Evolutionary conservation across 2,329 filamentous ascomycete genomes (phyloP), one percentile per base, ranked within the genome.

Genomic region (Epichloe typhina): DNA sequence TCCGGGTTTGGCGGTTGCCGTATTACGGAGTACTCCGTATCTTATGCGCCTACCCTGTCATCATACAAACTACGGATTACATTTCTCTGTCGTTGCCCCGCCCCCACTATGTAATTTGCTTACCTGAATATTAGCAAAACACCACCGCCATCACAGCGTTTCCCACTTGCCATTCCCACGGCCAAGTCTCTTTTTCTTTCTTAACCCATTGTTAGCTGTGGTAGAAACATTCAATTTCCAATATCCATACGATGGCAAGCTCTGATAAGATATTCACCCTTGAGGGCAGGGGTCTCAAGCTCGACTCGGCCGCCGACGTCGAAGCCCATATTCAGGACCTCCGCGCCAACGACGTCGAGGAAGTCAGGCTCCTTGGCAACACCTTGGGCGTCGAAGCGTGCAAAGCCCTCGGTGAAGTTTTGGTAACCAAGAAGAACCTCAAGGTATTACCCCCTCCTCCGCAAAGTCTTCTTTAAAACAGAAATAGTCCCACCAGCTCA

Each of bases 341-440:
- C 54, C 74, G 80, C 55, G 79, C 81, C 52, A 84, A 82, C 70
- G 70, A 89, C 61, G 77, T 94, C 52, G 88, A 94, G 64, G 89
- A 96, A 68, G 82, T 98, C 58, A 81, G 81, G 58, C 76, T 98
- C 45, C 76, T 88, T 51, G 93, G 91, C 55, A 98, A 98, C 73
- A 97, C 93, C 2, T 74, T 97, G 48, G 93, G 93, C 49, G 82
- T 96, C 50, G 86, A 83, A 46, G 93, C 93, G 46, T 94, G 86
- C 65, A 83, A 90, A 68, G 82, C 83, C 35, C 80, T 98, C 43
- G 90, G 88, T 43, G 81, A 88, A 59, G 83, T 94, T 48, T 74
- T 98, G 51, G 79, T 83, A 55, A 86, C 85, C 51, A 95, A 97
- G 72, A 88, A 88, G 71, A 84, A 75, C 55, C 75, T 96, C 41